A percentile compares a stretch with the other conserved stretches of the same genome.
These are phyloP conservation scores for Cladosporium austrohemisphaericum DNA, from an alignment of 2,329 filamentous ascomycete genomes.

Conservation along the genomic window DNA sequence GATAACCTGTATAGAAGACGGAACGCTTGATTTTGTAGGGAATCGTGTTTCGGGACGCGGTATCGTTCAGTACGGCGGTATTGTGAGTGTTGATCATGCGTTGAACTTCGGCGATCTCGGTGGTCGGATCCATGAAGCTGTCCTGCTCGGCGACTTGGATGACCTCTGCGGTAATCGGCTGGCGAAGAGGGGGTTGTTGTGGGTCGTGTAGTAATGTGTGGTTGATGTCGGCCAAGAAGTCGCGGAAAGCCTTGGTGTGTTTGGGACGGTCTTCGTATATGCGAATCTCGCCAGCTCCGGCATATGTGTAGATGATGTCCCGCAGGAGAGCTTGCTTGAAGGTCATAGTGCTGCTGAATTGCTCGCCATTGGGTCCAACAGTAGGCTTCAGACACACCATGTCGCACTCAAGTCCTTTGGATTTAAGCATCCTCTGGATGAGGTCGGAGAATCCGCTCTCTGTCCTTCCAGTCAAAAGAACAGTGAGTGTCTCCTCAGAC, in stretches of 20 bases:
- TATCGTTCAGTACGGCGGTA: constrained; percentile 47
- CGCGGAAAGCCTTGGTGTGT: constrained; percentile 75
- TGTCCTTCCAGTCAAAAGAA: constrained; percentile 81
- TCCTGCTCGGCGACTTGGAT: constrained; percentile 78
- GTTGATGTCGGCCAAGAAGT: constrained; percentile 80
- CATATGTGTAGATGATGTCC: constrained; percentile 81
- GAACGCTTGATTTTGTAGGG: constrained; percentile 74
- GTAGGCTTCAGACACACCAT: constrained; percentile 83
- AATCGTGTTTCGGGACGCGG: constrained; percentile 43
- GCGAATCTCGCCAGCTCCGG: constrained; percentile 72
- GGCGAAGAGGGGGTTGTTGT: constrained; percentile 49
- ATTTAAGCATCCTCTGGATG: constrained; percentile 73
- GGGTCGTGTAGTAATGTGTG: constrained; percentile 44
- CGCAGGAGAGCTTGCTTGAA: constrained; percentile 88
- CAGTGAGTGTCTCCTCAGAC: constrained; percentile 78
- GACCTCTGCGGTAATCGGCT: constrained; percentile 71
- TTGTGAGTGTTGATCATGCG: constrained; percentile 89
- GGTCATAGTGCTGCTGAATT: constrained; percentile 76
- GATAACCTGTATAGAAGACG: constrained; percentile 88
- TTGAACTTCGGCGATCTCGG: constrained; percentile 80
- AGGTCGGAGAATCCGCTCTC: constrained; percentile 74
- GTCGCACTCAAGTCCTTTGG: constrained; percentile 80
- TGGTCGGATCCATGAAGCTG: constrained; percentile 69
- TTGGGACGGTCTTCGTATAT: constrained; percentile 62
- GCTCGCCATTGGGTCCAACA: constrained; percentile 73